These are phyloP conservation scores for Gyrodon lividus DNA, from an alignment of 768 basidiomycete species.

Conservation along the genomic window DNA sequence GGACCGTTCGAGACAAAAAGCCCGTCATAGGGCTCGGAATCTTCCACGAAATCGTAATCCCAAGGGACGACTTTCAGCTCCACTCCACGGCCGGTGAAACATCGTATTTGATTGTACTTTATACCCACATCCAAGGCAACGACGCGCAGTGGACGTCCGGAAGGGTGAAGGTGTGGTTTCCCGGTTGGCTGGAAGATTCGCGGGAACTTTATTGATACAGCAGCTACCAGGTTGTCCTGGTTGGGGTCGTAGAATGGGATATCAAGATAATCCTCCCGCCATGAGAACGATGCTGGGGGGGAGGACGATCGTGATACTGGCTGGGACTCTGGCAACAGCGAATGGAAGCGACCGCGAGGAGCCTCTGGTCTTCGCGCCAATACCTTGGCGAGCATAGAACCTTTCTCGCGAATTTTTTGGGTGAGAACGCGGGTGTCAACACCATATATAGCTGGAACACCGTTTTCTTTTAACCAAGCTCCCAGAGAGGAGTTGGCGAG, in stretches of 20 bases:
- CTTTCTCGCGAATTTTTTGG: slow-evolving; percentile 93
- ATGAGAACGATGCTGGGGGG: slow-evolving; percentile 53
- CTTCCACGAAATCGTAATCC: slow-evolving; percentile 87
- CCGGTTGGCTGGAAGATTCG: slow-evolving; percentile 64
- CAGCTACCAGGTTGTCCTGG: slow-evolving; percentile 83
- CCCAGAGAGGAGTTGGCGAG: slow-evolving; percentile 86
- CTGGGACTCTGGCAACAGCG: slow-evolving; percentile 36
- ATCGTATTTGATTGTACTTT: slow-evolving; percentile 99
- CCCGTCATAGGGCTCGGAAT: slow-evolving; percentile 85
- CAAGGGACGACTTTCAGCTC: slow-evolving; percentile 98
- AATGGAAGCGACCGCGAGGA: slow-evolving; percentile 37
- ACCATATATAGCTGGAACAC: slow-evolving; percentile 91
- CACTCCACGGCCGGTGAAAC: slow-evolving; percentile 88
- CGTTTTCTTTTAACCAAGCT: slow-evolving; percentile 93
- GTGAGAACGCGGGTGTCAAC: slow-evolving; percentile 96
- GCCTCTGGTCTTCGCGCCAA: slow-evolving; percentile 60
- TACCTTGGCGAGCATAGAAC: slow-evolving; percentile 86
- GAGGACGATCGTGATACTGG: slow-evolving; percentile 49
- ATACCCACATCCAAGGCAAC: slow-evolving; percentile 97
- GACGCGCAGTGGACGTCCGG: slow-evolving; percentile 78
- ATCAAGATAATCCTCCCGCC: slow-evolving; percentile 84
- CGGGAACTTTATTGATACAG: slow-evolving; percentile 73
- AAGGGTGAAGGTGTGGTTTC: slow-evolving; percentile 65
- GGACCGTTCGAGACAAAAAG: slow-evolving; percentile 98
- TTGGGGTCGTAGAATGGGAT: slow-evolving; percentile 89